Base-by-base conservation (phyloP, 805 yeast species). In the Nakazawaea laoshanensis region DNA sequence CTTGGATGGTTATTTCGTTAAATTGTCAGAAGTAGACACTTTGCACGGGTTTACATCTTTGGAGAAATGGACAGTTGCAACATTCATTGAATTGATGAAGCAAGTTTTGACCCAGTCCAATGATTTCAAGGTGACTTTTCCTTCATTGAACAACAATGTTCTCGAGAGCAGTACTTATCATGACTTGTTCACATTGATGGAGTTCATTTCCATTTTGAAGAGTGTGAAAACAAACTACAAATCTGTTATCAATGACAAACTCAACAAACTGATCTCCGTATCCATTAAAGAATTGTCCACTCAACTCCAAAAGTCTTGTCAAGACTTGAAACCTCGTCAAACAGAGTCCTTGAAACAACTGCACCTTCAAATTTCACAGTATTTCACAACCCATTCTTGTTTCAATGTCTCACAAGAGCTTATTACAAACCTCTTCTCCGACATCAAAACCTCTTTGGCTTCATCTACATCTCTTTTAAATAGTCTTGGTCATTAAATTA, bases 31-130 rank as follows among this genome's bases (percentile, higher is more conserved):
- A 65, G 0, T 44, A 37, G 1, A 53, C n/a, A n/a, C n/a, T n/a
- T n/a, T n/a, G n/a, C n/a, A n/a, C n/a, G n/a, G n/a, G n/a, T n/a
- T n/a, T n/a, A n/a, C n/a, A n/a, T n/a, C n/a, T n/a, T n/a, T 55
- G 11, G 73, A 67, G 33, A 44, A 42, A 23, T 65, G 67, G 66
- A 27, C 33, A 5, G 26, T 39, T 14, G 12, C 7, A n/a, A 8
- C 6, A 6, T 8, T 7, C 13, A 13, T 11, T 7, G 9, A 7
- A 23, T 23, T 11, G 12, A 7, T 23, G 25, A 13, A 7, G 9
- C 12, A 5, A 11, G 7, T 7, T 7, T 7, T 7, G 12, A 23
- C 12, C 12, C 6, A 8, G 6, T n/a, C 9, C 7, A 25, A 9
- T 9, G 24, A 21, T 4, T n/a, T 9, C 15, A 24, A n/a, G 17